A percentile compares a stretch with the other conserved stretches of the same genome.
Conservation (phyloP, 2,329 filamentous ascomycete genomes). For the Monosporascus cannonballus region DNA sequence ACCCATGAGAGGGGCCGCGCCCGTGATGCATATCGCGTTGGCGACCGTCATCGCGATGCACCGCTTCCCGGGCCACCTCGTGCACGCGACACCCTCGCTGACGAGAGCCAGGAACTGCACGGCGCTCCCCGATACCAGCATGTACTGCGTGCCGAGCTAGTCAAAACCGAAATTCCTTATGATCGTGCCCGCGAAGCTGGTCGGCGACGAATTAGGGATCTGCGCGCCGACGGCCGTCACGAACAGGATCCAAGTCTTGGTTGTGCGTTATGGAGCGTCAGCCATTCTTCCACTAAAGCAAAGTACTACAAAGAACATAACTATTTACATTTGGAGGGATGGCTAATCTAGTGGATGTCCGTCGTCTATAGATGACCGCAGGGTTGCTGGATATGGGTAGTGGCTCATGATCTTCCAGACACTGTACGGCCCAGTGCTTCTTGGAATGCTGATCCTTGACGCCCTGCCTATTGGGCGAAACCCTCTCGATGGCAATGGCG, state of each 20-base stretch:
- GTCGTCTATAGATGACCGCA: too few relatives aligned
- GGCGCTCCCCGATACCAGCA: conserved; percentile 54
- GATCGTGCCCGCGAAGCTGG: conserved; percentile 31
- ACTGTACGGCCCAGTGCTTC: conserved; percentile 39
- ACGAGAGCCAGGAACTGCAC: conserved; percentile 50
- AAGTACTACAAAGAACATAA: too few relatives aligned
- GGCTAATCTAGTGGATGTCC: too few relatives aligned
- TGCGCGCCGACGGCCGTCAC: conserved; percentile 47
- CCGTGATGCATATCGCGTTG: conserved; percentile 49
- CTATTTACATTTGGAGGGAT: too few relatives aligned
- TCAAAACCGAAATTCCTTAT: conserved; percentile 30
- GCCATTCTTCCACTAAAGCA: not conserved
- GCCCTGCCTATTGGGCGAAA: conserved; percentile 44
- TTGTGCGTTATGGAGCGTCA: not conserved
- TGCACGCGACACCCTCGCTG: conserved; percentile 44
- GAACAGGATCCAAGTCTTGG: conserved; percentile 51
- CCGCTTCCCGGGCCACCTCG: conserved; percentile 43
- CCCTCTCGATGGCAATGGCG: conserved; percentile 45
- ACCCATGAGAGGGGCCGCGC: conserved; percentile 44
- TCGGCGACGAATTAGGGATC: conserved; percentile 50
- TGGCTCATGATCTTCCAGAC: conserved; percentile 33
- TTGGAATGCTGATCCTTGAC: conserved; percentile 48
- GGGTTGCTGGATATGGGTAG: not conserved
- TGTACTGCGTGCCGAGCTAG: conserved; percentile 46
- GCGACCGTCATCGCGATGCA: conserved; percentile 51